Percentiles rank a stretch among this genome's conserved stretches.
Evolutionary conservation across 345 rosid species (phyloP).

Genomic region (Lumnitzera racemosa): DNA sequence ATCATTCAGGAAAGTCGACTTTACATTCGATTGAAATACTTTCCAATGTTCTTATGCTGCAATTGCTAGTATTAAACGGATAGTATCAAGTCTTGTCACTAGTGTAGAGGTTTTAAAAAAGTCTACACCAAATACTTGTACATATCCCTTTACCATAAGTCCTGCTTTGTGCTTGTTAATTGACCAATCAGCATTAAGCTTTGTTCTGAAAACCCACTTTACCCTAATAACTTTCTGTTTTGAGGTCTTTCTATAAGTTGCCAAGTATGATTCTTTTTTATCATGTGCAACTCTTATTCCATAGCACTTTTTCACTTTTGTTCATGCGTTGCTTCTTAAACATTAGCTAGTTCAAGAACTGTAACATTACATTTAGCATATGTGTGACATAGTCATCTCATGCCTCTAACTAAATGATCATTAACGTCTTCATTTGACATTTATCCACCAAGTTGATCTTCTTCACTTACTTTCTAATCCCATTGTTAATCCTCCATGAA

Average conservation of each 20-base stretch:
- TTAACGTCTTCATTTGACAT: too few relatives aligned
- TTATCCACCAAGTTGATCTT: too few relatives aligned
- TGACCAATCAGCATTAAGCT: constrained; percentile 4
- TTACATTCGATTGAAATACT: constrained; percentile 2
- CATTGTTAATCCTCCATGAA: background rate
- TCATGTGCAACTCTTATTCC: constrained; percentile 2
- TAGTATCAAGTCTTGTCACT: constrained; percentile 1
- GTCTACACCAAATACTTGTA: background rate
- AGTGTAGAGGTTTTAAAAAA: constrained; percentile 1
- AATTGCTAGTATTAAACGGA: background rate
- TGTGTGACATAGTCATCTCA: background rate
- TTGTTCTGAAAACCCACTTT: constrained; percentile 1
- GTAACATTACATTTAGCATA: background rate
- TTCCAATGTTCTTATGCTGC: constrained; percentile 4
- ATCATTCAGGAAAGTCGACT: constrained; percentile 1
- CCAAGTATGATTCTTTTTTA: constrained; percentile 4
- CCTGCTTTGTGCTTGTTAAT: constrained; percentile 3
- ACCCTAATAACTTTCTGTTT: background rate
- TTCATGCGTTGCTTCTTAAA: background rate
- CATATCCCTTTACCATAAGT: constrained; percentile 2
- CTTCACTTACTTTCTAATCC: background rate
- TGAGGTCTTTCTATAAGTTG: background rate
- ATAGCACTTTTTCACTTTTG: constrained; percentile 1
- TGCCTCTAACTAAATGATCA: constrained; percentile 8
- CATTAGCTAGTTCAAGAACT: background rate